A percentile compares a stretch with the other conserved stretches of the same genome.
These are phyloP conservation scores for Ulota crispa DNA, from an alignment of 225 moss, liverwort and hornwort species.

Conservation along the genomic window DNA sequence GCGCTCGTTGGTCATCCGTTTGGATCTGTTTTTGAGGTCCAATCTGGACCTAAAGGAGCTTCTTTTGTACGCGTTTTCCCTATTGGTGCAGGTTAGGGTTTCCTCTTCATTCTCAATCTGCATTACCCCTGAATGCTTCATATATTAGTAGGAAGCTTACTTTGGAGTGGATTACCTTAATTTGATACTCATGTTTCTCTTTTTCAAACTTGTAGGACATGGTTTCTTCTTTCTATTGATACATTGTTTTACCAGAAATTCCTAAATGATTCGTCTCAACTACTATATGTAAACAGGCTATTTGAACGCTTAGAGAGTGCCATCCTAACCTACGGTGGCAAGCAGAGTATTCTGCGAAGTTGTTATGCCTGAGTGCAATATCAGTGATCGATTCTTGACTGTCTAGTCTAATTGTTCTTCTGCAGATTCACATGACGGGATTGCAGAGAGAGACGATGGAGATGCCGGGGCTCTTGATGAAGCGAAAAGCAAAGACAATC, in stretches of 20 bases:
- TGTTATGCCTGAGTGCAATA: neutral
- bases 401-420: neutral
- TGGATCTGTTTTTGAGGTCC: slow-evolving; percentile 88
- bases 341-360: too few species aligned
- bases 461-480: slow-evolving; percentile 55
- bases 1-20: slow-evolving; percentile 79
- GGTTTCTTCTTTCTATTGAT: neutral
- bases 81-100: slow-evolving; percentile 50
- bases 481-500: slow-evolving; percentile 68
- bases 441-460: slow-evolving; percentile 31
- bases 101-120: neutral
- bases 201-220: neutral
- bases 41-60: slow-evolving; percentile 54
- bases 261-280: neutral
- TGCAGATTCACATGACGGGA: slow-evolving; percentile 43
- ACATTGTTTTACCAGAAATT: neutral
- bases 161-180: neutral
- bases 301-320: neutral
- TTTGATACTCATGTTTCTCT: neutral
- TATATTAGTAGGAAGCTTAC: neutral
- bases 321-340: neutral
- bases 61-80: slow-evolving; percentile 62
- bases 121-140: neutral
- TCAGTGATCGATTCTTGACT: neutral
- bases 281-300: neutral